Evolutionary conservation across 2,329 filamentous ascomycete genomes (phyloP).

Genomic region (Epichloe gansuensis): DNA sequence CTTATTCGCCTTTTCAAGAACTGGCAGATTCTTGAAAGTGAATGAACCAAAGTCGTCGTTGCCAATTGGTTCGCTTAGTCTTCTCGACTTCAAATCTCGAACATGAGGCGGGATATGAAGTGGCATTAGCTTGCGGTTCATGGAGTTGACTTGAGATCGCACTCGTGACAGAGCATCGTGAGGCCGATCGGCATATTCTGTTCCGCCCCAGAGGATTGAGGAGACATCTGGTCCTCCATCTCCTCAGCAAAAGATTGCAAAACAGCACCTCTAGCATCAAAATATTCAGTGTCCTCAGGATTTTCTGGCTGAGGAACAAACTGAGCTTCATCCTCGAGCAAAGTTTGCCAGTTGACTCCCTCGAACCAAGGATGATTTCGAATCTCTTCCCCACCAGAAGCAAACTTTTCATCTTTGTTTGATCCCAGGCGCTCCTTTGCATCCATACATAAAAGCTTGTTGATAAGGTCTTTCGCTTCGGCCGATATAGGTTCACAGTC

Average conservation of each 20-base stretch:
- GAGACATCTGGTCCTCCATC: conserved; percentile 77
- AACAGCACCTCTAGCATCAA: conserved; percentile 82
- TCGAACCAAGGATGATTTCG: conserved; percentile 80
- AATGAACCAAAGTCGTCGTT: conserved; percentile 94
- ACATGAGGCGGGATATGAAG: conserved; percentile 95
- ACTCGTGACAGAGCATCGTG: conserved; percentile 91
- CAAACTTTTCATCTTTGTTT: conserved; percentile 71
- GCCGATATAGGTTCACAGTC: conserved; percentile 63
- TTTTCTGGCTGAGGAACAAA: conserved; percentile 90
- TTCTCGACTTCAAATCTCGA: conserved; percentile 73
- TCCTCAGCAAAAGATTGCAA: conserved; percentile 89
- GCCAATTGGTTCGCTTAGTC: conserved; percentile 79
- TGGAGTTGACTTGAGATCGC: conserved; percentile 69
- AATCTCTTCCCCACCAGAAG: conserved; percentile 82
- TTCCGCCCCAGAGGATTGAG: conserved; percentile 57
- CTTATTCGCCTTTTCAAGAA: conserved; percentile 96
- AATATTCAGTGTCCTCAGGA: conserved; percentile 96
- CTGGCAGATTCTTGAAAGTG: conserved; percentile 91
- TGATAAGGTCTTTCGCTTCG: conserved; percentile 90
- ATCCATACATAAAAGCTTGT: conserved; percentile 77
- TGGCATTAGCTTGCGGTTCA: conserved; percentile 88
- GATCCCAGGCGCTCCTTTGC: conserved; percentile 72
- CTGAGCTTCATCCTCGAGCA: conserved; percentile 90
- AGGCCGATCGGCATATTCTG: conserved; percentile 76
- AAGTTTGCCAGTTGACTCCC: conserved; percentile 75